phyloP scores from a whole-genome alignment of 2,329 filamentous ascomycete genomes.

The Alternaria gansuensis region DNA sequence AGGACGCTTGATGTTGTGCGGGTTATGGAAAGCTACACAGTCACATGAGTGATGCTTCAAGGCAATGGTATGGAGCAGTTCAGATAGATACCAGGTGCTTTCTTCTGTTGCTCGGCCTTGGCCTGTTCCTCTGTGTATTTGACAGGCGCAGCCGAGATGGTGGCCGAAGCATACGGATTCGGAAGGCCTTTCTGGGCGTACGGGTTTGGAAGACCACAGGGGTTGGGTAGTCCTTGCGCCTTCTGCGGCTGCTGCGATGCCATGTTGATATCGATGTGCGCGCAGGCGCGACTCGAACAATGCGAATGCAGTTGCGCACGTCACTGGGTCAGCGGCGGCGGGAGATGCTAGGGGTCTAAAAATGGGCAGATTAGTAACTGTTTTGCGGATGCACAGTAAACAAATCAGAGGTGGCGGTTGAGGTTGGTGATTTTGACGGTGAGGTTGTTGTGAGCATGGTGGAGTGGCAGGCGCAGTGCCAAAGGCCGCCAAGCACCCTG shows the following conservation, averaged over 20 bases:
- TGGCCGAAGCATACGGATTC: constrained; percentile 41
- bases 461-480: constrained; percentile 13
- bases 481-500: constrained; percentile 7
- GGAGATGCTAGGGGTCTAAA: not conserved
- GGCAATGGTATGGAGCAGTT: constrained; percentile 29
- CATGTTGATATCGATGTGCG: constrained; percentile 33
- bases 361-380: not conserved
- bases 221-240: constrained; percentile 38
- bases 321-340: not conserved
- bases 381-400: not conserved
- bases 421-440: not conserved
- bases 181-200: constrained; percentile 40
- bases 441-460: constrained; percentile 2
- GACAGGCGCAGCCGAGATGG: constrained; percentile 43
- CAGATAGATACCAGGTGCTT: constrained; percentile 48
- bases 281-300: constrained; percentile 14
- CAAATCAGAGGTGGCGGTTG: not conserved
- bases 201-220: constrained; percentile 42
- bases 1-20: constrained; percentile 47
- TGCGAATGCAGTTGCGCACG: constrained; percentile 14
- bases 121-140: constrained; percentile 43
- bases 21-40: constrained; percentile 45
- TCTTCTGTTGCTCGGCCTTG: constrained; percentile 45
- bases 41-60: constrained; percentile 43
- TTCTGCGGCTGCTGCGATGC: constrained; percentile 36